Evolutionary conservation across 1,284 basidiomycete species (phyloP), one percentile per base, ranked within the genome.

Genomic region (Pseudomicrostroma phylloplanum): DNA sequence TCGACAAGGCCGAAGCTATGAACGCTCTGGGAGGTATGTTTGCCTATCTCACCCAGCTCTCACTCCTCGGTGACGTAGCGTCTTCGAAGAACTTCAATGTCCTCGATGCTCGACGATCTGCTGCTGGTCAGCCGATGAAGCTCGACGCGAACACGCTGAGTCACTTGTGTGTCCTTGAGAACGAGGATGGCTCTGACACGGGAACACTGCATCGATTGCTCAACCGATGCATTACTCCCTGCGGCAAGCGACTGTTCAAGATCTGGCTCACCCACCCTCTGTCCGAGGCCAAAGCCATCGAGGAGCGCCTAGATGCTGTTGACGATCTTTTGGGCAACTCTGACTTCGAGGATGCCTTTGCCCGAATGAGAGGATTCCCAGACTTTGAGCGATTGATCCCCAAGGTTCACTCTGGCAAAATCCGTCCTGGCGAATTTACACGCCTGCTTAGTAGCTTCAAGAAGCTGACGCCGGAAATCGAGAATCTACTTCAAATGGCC

Each of bases 171-270:
- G 74, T 79, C 11, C 61, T 79, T 42, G 67, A 72, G 58, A 79
- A 79, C 62, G 77, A 79, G 57, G 68, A 77, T 58, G 77, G 77
- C 21, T 70, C 72, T 13, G 73, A 73, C 41, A 66, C 67, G 55
- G 77, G 77, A 42, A 79, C 77, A 13, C 68, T 79, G 48, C 73
- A 73, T 46, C 68, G 69, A 43, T 64, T 79, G 55, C 71, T 79
- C 60, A 79, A 78, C 59, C 77, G 77, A 36, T 76, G 74, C 65
- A 65, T 73, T 15, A 79, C 77, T 11, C 76, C 77, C 1, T 78
- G 73, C 55, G 77, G 77, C 36, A 77, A 78, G 59, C 71, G 77
- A 40, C 72, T 79, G 23, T 77, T 79, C 70, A 75, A 74, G 54
- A 67, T 70, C 26, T 79, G 77, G 77, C 68, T 79, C 17, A 65